Evolutionary conservation across 208 protist genomes (phyloP), one percentile per base, ranked within the genome.

Genomic region (Trypanosomatidae sp.): DNA sequence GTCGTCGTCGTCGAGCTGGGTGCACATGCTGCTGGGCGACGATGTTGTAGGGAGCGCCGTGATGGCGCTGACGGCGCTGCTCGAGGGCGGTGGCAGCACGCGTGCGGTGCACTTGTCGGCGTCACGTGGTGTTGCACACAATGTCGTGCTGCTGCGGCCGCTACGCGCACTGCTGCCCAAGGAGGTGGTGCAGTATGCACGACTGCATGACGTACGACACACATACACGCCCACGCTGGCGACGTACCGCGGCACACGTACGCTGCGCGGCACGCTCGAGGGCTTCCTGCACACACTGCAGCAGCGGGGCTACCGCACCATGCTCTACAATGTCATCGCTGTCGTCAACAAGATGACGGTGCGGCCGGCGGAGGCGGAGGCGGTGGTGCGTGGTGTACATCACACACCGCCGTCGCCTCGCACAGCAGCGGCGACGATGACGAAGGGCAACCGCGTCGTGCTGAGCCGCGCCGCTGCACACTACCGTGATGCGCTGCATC

Each of bases 281-380:
- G n/a, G n/a, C n/a, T n/a, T n/a, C n/a, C n/a, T n/a, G n/a, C n/a
- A n/a, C n/a, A n/a, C n/a, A n/a, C n/a, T n/a, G n/a, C n/a, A n/a
- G n/a, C n/a, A n/a, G n/a, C n/a, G n/a, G n/a, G 50, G 53, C 21
- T 85, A 77, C 33, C 66, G 65, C 32, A 76, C 84, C 1, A 73
- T 70, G 38, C 46, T 87, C n/a, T 92, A 88, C 48, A 92, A 92
- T 45, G 64, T 88, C 25, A 45, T 92, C 7, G 84, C 70, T 51
- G 81, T 66, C 4, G 69, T 71, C 4, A 64, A 58, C 26, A 74
- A 73, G 38, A 43, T 92, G 19, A 39, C 44, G 11, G 56, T 65
- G 4, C 44, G 53, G 7, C 62, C 53, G 8, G 24, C 15, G n/a
- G 49, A 30, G 15, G 37, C 62, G 37, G 39, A 55, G 44, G 26